Base-by-base conservation (phyloP, 768 basidiomycete species). In the Lyophyllum shimeji region DNA sequence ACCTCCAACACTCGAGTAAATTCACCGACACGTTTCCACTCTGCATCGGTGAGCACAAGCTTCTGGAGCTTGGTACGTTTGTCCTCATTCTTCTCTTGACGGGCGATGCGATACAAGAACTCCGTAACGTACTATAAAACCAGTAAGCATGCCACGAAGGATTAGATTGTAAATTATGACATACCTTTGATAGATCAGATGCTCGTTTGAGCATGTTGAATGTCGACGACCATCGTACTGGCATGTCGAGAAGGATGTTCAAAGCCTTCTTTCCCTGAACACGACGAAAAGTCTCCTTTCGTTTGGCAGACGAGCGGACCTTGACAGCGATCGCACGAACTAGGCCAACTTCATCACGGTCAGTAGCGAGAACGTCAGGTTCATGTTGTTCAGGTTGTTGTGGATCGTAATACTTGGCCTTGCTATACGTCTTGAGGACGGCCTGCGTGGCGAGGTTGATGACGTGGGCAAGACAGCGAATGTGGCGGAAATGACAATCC, bases 401-500 rank as follows among this genome's bases (percentile, higher is more conserved):
- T 6, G 34, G 34, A 13, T 37, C 15, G 34, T 37, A 37, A 13
- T 37, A 37, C 34, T 37, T 37, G 2, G 34, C 7, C 12, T 37
- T 37, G 34, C 34, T 37, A 8, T 17, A 13, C 4, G 34, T 17
- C 8, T 3, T 58, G 37, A 73, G 57, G 24, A 71, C 49, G 1
- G 63, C 65, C 47, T 71, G 70, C 1, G 65, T 73, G 6, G 67
- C 65, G 17, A 72, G 61, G 49, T 74, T 71, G 25, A 72, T 63
- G 20, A 70, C 57, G 47, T 71, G 70, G 11, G 63, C 66, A 31
- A 65, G 54, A 50, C 58, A 72, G 8, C 71, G n/a, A n/a, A n/a
- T n/a, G n/a, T n/a, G n/a, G n/a, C n/a, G n/a, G n/a, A n/a, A n/a
- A n/a, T n/a, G n/a, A n/a, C n/a, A n/a, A n/a, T n/a, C n/a, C n/a